Base-by-base conservation (phyloP, 257 asterid genomes). In the Fraxinus anomala region DNA sequence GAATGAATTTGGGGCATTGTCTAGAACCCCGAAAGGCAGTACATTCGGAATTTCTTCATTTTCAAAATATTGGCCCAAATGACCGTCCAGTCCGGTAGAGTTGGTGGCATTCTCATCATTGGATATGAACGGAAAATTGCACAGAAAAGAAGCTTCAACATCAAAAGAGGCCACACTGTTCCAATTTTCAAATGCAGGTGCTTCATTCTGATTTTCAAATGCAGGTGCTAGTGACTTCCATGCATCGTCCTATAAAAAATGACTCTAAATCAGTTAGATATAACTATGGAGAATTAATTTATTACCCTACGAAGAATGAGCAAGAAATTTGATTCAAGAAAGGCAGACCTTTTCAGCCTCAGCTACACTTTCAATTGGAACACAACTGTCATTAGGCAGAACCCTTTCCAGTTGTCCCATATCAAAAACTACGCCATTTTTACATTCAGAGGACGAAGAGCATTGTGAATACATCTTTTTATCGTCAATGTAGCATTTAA, bases 391-490 rank as follows among this genome's bases (percentile, higher is more conserved):
- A 49, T 75, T 65, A 2, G 24, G 66, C 56, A 86, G 68, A 73
- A 70, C 51, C 73, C 92, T 90, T 71, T 69, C 83, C 6, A 79
- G 73, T 40, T 74, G 71, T 79, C 84, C 89, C 74, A 84, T 82
- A 51, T 84, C 75, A 40, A 82, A 85, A 30, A 63, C 51, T 23
- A 88, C 83, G 6, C 80, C 49, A 23, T 0, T 34, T 28, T 54
- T 70, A 42, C 30, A 44, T 40, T 73, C 81, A 10, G 75, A 34
- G 30, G 84, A 40, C 49, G 42, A 9, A 47, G 54, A 44, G 54
- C 0, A 44, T 19, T 2, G 17, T 13, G 12, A 2, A 12, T 12
- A 42, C 17, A 42, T 42, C 16, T 42, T 82, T 61, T 75, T 40
- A 66, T 77, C 84, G 72, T 82, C 83, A 65, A 74, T 10, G 0